These are phyloP conservation scores for Boletus rex-veris DNA, from an alignment of 768 basidiomycete species.

Conservation along the genomic window DNA sequence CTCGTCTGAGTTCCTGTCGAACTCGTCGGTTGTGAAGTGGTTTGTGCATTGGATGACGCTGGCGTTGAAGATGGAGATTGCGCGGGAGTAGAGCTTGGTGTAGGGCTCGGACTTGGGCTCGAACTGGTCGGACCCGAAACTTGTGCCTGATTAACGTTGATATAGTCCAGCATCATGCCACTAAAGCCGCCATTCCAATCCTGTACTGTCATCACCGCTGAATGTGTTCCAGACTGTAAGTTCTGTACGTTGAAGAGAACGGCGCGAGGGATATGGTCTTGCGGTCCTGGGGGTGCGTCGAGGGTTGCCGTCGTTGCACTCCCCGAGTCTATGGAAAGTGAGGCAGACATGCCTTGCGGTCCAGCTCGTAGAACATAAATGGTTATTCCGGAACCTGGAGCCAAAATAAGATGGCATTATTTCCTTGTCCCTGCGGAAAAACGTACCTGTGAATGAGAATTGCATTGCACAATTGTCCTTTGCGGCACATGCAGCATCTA, in stretches of 20 bases:
- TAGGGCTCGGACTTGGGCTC: not conserved
- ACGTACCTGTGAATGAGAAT: conserved; percentile 25
- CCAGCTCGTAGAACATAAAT: conserved; percentile 30
- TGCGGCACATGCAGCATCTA: conserved; percentile 24
- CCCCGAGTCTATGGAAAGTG: conserved; percentile 24
- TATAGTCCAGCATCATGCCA: conserved; percentile 31
- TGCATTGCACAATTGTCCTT: conserved; percentile 24
- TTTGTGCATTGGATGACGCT: not conserved
- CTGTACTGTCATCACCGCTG: conserved; percentile 22
- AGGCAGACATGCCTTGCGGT: conserved; percentile 25
- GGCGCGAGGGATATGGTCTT: conserved; percentile 23
- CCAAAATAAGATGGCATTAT: not conserved
- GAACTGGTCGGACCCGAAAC: conserved; percentile 7
- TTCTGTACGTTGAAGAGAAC: conserved; percentile 21
- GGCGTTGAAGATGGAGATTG: conserved; percentile 8
- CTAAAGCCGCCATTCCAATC: conserved; percentile 25
- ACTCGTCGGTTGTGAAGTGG: not conserved
- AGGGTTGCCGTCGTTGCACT: conserved; percentile 22
- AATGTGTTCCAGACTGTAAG: conserved; percentile 21
- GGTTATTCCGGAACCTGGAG: conserved; percentile 26
- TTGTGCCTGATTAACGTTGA: conserved; percentile 21
- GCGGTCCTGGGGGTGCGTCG: conserved; percentile 18
- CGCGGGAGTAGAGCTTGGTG: not conserved
- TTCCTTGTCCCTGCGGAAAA: not conserved
- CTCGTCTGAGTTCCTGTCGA: not conserved